These are phyloP conservation scores for Clavispora asparagi DNA, from an alignment of 805 yeast species.

Conservation along the genomic window DNA sequence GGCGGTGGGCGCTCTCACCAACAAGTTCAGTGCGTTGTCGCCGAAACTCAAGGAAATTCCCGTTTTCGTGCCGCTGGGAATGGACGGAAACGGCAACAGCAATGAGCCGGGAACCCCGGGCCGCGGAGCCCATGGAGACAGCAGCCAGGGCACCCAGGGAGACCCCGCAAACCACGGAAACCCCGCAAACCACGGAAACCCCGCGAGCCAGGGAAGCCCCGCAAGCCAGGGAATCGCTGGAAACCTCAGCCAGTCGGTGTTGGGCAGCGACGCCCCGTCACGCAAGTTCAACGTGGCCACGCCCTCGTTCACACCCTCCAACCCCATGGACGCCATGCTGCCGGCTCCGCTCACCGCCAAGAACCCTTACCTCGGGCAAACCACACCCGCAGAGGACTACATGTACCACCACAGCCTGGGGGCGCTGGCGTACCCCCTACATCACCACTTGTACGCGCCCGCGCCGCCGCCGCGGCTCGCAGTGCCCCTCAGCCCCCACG, in stretches of 20 bases:
- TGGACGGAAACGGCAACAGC: neutral
- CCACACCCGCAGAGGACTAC: constrained; percentile 11
- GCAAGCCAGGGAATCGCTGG: too few species aligned
- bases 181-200: too few species aligned
- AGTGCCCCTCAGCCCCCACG: constrained; percentile 60
- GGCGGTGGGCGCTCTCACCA: constrained; percentile 22
- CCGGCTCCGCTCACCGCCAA: constrained; percentile 1
- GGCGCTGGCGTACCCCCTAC: constrained; percentile 45
- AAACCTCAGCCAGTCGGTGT: too few species aligned
- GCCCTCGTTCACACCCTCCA: constrained; percentile 36
- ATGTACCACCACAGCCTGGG: constrained; percentile 10
- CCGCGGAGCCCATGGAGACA: too few species aligned
- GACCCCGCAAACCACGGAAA: too few species aligned
- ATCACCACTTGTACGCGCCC: constrained; percentile 88
- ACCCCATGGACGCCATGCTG: neutral
- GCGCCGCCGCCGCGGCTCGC: constrained; percentile 71
- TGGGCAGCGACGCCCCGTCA: constrained; percentile 1
- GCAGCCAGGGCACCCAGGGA: too few species aligned
- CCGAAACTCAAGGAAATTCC: constrained; percentile 47
- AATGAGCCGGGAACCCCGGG: too few species aligned
- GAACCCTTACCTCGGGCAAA: constrained; percentile 4
- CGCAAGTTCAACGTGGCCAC: constrained; percentile 34
- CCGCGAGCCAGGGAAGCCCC: too few species aligned
- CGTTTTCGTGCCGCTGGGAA: constrained; percentile 43
- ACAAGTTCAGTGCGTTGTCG: constrained; percentile 42